phyloP scores from a whole-genome alignment of 208 protist species.

The Trypanosoma brucei region DNA sequence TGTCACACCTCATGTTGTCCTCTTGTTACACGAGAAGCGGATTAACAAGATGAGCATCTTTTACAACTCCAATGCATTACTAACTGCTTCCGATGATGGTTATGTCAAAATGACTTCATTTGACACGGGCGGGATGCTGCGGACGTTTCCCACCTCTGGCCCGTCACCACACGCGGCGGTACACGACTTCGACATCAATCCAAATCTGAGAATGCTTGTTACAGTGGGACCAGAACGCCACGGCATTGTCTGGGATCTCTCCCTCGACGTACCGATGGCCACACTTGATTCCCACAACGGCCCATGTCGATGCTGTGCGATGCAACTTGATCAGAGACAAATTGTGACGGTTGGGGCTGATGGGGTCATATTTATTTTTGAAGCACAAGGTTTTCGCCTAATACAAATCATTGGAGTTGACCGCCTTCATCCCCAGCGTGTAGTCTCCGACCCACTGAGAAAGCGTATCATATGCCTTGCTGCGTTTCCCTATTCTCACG shows the following conservation, averaged over 20 bases:
- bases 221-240: conserved; percentile 70
- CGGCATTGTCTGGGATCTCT: conserved; percentile 79
- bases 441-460: conserved; percentile 30
- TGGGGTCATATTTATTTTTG: conserved; percentile 62
- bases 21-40: conserved; percentile 28
- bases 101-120: conserved; percentile 61
- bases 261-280: conserved; percentile 49
- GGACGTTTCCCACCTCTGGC: conserved; percentile 33
- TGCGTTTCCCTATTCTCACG: conserved; percentile 47
- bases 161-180: conserved; percentile 48
- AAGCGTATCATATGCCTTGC: conserved; percentile 47
- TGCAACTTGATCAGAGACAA: conserved; percentile 33
- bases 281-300: conserved; percentile 61
- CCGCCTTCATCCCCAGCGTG: conserved; percentile 20
- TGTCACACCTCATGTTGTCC: conserved; percentile 30
- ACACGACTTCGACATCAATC: conserved; percentile 56
- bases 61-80: conserved; percentile 42
- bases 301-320: conserved; percentile 53
- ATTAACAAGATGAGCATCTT: conserved; percentile 76
- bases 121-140: conserved; percentile 41
- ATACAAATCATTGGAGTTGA: conserved; percentile 51
- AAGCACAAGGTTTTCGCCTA: conserved; percentile 51
- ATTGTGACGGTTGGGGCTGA: conserved; percentile 64
- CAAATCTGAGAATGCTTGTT: conserved; percentile 57
- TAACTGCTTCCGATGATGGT: conserved; percentile 69